Evolutionary conservation across 2,329 filamentous ascomycete species (phyloP).

Genomic region (Paecilomyces dactylethromorphus): DNA sequence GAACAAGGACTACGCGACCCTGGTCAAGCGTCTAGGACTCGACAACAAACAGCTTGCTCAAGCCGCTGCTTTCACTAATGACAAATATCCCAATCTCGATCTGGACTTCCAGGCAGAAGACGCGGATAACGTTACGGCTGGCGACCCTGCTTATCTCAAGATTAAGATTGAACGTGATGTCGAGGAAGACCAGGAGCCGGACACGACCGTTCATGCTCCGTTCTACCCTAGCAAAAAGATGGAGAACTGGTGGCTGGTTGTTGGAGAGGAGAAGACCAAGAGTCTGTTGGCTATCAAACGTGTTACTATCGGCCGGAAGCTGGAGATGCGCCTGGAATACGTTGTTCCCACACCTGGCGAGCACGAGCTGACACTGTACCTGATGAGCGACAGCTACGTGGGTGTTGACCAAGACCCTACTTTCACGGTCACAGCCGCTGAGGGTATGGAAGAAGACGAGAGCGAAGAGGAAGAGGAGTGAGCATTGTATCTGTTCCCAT

Average conservation of each 20-base stretch:
- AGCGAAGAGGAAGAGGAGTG: slow-evolving; percentile 70
- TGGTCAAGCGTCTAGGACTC: slow-evolving; percentile 73
- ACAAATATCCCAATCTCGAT: slow-evolving; percentile 92
- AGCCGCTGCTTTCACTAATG: slow-evolving; percentile 91
- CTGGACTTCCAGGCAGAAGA: slow-evolving; percentile 84
- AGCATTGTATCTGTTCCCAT: slow-evolving; percentile 7
- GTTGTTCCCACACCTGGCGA: slow-evolving; percentile 79
- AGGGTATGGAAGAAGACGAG: slow-evolving; percentile 92
- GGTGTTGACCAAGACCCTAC: slow-evolving; percentile 93
- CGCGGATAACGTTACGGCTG: slow-evolving; percentile 69
- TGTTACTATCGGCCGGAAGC: slow-evolving; percentile 72
- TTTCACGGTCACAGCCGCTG: slow-evolving; percentile 77
- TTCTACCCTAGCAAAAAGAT: slow-evolving; percentile 90
- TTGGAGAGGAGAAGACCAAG: slow-evolving; percentile 85
- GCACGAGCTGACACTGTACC: slow-evolving; percentile 80
- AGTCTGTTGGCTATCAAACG: slow-evolving; percentile 89
- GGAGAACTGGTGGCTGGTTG: slow-evolving; percentile 98
- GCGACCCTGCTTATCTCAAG: slow-evolving; percentile 73
- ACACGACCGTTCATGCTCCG: slow-evolving; percentile 83
- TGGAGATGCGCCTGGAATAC: slow-evolving; percentile 79
- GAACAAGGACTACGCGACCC: slow-evolving; percentile 69
- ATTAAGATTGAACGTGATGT: slow-evolving; percentile 76
- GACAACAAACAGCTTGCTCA: slow-evolving; percentile 76
- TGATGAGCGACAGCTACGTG: slow-evolving; percentile 97
- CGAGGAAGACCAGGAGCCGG: slow-evolving; percentile 65